Evolutionary conservation across 2,329 filamentous ascomycete species (phyloP), one percentile per base, ranked within the genome.

Genomic region (Diaporthe amygdali): DNA sequence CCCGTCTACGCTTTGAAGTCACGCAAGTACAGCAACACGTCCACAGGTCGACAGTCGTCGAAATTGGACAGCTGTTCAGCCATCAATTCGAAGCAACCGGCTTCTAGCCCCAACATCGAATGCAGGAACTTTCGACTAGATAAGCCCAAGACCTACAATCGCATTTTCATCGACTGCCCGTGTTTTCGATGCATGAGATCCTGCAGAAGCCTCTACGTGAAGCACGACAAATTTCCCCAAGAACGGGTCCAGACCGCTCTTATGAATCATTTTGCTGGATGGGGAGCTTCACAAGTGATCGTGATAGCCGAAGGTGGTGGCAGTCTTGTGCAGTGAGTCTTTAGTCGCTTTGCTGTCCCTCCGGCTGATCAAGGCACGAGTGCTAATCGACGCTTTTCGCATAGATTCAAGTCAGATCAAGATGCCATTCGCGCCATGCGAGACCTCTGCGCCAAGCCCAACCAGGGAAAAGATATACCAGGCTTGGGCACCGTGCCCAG

Each of bases 391-490:
- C 3, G 34, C 15, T n/a, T 37, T 22, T 14, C n/a, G 8, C 32
- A 39, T 54, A 69, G 67, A 14, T 70, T 72, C 34, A 27, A 39
- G 14, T 66, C 52, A 15, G 70, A 70, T 37, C 51, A 30, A 7
- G 67, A 66, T 51, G 67, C 59, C 39, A n/a, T 70, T n/a, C 51
- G 51, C n/a, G 67, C 67, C 2, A 30, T 72, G 17, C 52, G 54
- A 41, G 55, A 54, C 22, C 46, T 68, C 44, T 51, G 46, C 44
- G 34, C 46, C 27, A 41, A n/a, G 22, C 22, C 22, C 6, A 30
- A 64, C 5, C 17, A 34, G 39, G 37, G 51, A 15, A 64, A 22
- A 34, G 15, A 34, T 9, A 69, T 71, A 37, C 47, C 47, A n/a
- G 46, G 41, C 22, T 10, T 71, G 27, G 22, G 20, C 10, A 27